Base-by-base conservation (phyloP, 306 rosid species). In the Dicorynia guianensis region DNA sequence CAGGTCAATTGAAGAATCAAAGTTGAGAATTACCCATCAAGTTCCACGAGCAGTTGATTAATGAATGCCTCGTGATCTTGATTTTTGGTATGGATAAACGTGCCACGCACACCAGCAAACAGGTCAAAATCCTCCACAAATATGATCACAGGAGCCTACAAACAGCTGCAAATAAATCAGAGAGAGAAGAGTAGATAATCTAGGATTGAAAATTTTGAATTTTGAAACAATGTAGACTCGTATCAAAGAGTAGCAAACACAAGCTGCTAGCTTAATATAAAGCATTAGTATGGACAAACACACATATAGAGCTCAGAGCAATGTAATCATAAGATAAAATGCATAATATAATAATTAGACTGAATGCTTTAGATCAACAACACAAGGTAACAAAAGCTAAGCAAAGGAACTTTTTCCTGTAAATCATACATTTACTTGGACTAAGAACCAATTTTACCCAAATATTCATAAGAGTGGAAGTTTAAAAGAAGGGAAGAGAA, bases 91-190 rank as follows among this genome's bases (percentile, higher is more conserved):
- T 94, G 93, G 79, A 94, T 68, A 78, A 55, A 90, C 71, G 78
- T 88, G 75, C 98, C 98, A 69, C 98, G 98, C 25, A 91, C 97
- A 64, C 98, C 98, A 86, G 98, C 98, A 86, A 94, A 94, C 58
- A 87, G 90, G 80, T 94, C 98, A 67, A 94, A 94, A 87, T 94
- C 98, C 88, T 94, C 98, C 82, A 94, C 95, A 83, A 91, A 91
- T 87, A 94, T 81, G 85, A 94, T 94, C 59, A 94, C 98, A 72
- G 97, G 98, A 55, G 98, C 95, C 98, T 94, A 79, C 36, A 83
- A 80, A 69, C 35, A 46, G 79, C 74, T 66, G 53, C 64, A 55
- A 67, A 69, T 78, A 71, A 79, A 68, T 87, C 72, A 76, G 73
- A 25, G 81, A 69, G 53, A 71, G 55, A 40, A 55, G 38, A 72